Conservation (phyloP, 768 basidiomycete species). For the Tylopilus sp. region DNA sequence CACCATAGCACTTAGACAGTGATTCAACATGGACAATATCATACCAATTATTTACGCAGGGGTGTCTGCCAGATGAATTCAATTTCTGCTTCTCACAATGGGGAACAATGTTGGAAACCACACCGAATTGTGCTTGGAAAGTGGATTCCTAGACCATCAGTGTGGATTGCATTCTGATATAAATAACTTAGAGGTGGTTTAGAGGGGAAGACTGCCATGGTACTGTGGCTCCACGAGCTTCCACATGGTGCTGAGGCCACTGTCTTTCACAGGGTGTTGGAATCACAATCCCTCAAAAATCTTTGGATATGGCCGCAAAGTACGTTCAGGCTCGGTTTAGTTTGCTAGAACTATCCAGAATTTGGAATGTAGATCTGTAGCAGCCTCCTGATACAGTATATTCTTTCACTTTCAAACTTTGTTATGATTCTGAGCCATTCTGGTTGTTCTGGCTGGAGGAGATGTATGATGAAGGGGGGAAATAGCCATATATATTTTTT, state of each 20-base stretch:
- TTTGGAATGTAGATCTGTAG: too few relatives aligned
- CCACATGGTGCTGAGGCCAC: not conserved
- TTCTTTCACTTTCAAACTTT: too few relatives aligned
- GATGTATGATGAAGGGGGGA: too few relatives aligned
- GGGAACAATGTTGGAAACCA: not conserved
- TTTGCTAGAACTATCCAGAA: too few relatives aligned
- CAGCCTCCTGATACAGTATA: too few relatives aligned
- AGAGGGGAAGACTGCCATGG: slow-evolving; percentile 10
- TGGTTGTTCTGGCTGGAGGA: too few relatives aligned
- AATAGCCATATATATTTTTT: too few relatives aligned
- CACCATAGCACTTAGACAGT: not conserved
- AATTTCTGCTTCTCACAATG: slow-evolving; percentile 1
- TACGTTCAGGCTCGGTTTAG: too few relatives aligned
- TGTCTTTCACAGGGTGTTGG: slow-evolving; percentile 4
- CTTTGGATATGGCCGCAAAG: too few relatives aligned
- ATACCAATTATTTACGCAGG: slow-evolving; percentile 5
- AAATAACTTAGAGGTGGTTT: slow-evolving; percentile 18
- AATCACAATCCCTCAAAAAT: not conserved
- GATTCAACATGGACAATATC: not conserved
- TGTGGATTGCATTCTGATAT: too few relatives aligned
- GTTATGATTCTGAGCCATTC: too few relatives aligned
- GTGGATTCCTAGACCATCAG: too few relatives aligned
- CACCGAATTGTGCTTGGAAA: slow-evolving; percentile 3
- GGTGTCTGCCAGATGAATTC: not conserved
- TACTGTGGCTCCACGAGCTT: not conserved